Percentiles rank a stretch among this genome's conserved stretches.
These are phyloP conservation scores for Erodium chrysanthum DNA, from an alignment of 441 rosid species.

Conservation along the genomic window DNA sequence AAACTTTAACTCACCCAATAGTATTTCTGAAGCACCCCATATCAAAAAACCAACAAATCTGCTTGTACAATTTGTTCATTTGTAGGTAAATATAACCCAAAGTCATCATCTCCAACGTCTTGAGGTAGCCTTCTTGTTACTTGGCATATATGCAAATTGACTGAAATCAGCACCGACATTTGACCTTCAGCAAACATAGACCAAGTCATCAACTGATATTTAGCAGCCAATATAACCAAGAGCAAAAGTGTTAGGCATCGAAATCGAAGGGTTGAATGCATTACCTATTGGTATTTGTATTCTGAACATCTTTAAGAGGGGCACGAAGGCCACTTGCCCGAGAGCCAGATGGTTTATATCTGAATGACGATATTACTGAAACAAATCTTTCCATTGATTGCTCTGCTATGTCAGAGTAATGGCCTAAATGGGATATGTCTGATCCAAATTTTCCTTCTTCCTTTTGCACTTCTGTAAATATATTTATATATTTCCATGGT, in stretches of 20 bases:
- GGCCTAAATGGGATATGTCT: conserved; percentile 53
- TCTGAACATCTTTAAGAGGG: conserved; percentile 60
- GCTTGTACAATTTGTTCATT: conserved; percentile 9
- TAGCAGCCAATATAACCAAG: conserved; percentile 1
- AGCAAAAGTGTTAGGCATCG: neutral
- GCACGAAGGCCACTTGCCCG: conserved; percentile 89
- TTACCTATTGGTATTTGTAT: conserved; percentile 42
- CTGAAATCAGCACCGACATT: conserved; percentile 38
- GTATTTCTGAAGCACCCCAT: conserved; percentile 2
- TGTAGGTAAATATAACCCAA: neutral
- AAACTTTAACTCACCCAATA: conserved; percentile 10
- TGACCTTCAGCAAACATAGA: conserved; percentile 30
- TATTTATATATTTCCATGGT: conserved; percentile 15
- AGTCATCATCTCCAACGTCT: conserved; percentile 33
- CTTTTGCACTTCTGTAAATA: conserved; percentile 18
- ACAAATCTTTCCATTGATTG: conserved; percentile 65
- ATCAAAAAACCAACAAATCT: neutral
- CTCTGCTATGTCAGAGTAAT: conserved; percentile 68
- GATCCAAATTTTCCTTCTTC: conserved; percentile 59
- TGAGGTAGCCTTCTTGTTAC: conserved; percentile 24
- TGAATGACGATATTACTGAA: conserved; percentile 56
- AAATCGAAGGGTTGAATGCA: neutral
- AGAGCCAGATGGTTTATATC: conserved; percentile 51
- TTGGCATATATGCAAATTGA: conserved; percentile 49
- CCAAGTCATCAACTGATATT: conserved; percentile 13